phyloP scores from a whole-genome alignment of 2,329 filamentous ascomycete genomes.

The Neurospora crassa region DNA sequence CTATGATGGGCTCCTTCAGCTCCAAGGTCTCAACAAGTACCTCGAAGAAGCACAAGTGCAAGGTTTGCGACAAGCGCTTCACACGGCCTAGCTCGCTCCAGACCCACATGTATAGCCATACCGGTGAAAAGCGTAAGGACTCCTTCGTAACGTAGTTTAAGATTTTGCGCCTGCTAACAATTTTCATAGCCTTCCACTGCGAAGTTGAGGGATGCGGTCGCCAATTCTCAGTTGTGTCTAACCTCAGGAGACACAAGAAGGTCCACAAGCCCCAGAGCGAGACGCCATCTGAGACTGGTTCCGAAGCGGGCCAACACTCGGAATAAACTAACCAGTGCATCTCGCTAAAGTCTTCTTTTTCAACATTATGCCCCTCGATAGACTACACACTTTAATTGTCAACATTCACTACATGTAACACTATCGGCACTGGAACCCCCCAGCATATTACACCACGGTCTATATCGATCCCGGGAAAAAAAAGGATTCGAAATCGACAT shows the following conservation, averaged over 20 bases:
- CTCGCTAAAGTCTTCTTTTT: constrained; percentile 1
- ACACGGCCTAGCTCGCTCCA: constrained; percentile 89
- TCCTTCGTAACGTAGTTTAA: not conserved
- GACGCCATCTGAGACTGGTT: constrained; percentile 49
- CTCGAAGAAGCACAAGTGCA: constrained; percentile 99
- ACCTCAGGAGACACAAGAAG: constrained; percentile 87
- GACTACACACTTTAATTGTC: constrained; percentile 19
- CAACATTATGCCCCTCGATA: constrained; percentile 13
- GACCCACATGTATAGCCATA: constrained; percentile 98
- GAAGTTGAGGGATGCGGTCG: constrained; percentile 91
- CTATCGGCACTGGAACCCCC: constrained; percentile 6
- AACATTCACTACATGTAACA: constrained; percentile 15
- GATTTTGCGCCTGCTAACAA: constrained; percentile 6
- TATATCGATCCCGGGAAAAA: not conserved
- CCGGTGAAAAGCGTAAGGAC: constrained; percentile 89
- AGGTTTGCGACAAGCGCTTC: constrained; percentile 96
- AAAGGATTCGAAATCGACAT: not conserved
- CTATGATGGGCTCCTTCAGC: constrained; percentile 98
- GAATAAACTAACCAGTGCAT: constrained; percentile 29
- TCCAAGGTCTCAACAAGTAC: constrained; percentile 93
- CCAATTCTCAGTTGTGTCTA: constrained; percentile 95
- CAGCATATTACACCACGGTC: constrained; percentile 1
- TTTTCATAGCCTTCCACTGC: constrained; percentile 69
- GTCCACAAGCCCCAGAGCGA: constrained; percentile 64
- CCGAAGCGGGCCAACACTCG: constrained; percentile 49